These are phyloP conservation scores for Purshia tridentata DNA, from an alignment of 306 rosid genomes.

Conservation along the genomic window DNA sequence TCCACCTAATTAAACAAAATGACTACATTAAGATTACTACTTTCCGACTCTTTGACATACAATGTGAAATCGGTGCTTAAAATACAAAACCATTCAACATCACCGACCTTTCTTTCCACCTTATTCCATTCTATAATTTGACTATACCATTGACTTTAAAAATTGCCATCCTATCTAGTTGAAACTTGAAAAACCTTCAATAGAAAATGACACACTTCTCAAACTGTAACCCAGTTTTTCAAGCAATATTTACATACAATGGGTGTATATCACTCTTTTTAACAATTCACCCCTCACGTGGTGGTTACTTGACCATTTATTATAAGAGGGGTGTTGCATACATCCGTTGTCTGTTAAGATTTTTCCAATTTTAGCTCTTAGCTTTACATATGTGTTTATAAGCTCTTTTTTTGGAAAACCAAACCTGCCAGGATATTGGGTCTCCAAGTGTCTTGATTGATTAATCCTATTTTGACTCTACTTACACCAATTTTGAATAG, in stretches of 20 bases:
- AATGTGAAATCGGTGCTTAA: slow-evolving; percentile 3
- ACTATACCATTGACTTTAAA: slow-evolving; percentile 5
- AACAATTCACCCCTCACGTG: too few relatives aligned
- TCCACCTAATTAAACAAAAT: not conserved
- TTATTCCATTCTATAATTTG: not conserved
- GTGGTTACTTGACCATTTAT: too few relatives aligned
- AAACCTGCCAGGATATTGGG: not conserved
- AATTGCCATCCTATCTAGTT: not conserved
- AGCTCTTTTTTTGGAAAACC: not conserved
- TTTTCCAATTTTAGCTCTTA: not conserved
- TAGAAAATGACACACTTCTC: too few relatives aligned
- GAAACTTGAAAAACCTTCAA: not conserved
- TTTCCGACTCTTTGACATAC: slow-evolving; percentile 12
- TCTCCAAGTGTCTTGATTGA: not conserved
- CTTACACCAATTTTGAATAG: not conserved
- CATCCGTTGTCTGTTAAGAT: too few relatives aligned
- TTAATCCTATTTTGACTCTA: not conserved
- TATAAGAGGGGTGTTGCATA: too few relatives aligned
- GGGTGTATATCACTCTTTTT: too few relatives aligned
- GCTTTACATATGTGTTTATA: not conserved
- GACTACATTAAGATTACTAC: not conserved
- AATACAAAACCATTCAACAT: not conserved
- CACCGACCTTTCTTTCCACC: slow-evolving; percentile 15
- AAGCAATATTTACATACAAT: too few relatives aligned
- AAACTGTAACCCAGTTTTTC: not conserved